Conservation (phyloP, 1,284 basidiomycete genomes). For the Rhizopogon parksii region DNA sequence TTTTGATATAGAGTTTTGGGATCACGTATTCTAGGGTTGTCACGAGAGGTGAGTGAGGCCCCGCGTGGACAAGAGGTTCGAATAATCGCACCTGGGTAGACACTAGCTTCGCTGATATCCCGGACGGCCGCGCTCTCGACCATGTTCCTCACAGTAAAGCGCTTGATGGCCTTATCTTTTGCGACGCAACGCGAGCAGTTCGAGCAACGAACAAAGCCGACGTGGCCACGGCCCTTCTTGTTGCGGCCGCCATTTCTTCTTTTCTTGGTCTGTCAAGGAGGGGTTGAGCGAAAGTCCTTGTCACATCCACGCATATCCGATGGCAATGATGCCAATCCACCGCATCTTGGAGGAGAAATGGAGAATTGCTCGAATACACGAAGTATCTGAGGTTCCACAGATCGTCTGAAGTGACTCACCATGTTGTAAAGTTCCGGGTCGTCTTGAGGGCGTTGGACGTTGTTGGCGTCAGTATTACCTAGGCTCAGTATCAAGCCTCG, state of each 20-base stretch:
- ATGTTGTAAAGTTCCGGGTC: slow-evolving; percentile 18
- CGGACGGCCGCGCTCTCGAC: slow-evolving; percentile 97
- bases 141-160: slow-evolving; percentile 99
- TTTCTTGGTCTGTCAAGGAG: slow-evolving; percentile 80
- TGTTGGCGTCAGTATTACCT: slow-evolving; percentile 3
- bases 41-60: slow-evolving; percentile 1
- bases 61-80: slow-evolving; percentile 6
- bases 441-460: slow-evolving; percentile 21
- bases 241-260: slow-evolving; percentile 97
- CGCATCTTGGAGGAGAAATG: slow-evolving; percentile 4
- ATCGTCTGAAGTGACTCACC: slow-evolving; percentile 20
- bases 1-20: slow-evolving; percentile 99
- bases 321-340: slow-evolving; percentile 12
- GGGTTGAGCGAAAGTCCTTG: background rate
- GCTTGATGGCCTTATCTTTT: slow-evolving; percentile 99
- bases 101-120: slow-evolving; percentile 94
- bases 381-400: background rate
- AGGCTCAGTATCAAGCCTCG: slow-evolving; percentile 9
- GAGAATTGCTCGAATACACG: background rate
- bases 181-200: slow-evolving; percentile 95
- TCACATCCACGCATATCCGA: slow-evolving; percentile 14
- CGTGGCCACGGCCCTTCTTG: slow-evolving; percentile 98
- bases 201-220: slow-evolving; percentile 90
- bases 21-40: slow-evolving; percentile 79
- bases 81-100: slow-evolving; percentile 75